Percentiles rank a stretch among this genome's conserved stretches.
Evolutionary conservation across 1,284 basidiomycete species (phyloP).

Genomic region (Naganishia sp.): DNA sequence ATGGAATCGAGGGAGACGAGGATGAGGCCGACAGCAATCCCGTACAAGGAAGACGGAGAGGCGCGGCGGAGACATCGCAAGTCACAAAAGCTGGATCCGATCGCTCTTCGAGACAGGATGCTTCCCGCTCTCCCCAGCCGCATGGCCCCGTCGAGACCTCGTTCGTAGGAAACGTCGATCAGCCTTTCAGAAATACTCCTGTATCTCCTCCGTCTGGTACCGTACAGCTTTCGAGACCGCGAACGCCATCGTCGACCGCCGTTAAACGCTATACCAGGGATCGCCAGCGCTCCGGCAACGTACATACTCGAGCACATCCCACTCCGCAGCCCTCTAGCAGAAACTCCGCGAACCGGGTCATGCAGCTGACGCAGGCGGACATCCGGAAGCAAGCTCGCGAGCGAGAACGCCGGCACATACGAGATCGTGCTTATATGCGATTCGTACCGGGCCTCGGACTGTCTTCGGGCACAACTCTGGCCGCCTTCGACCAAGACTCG

Average conservation of each 20-base stretch:
- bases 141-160: too few species aligned
- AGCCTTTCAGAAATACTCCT: not conserved
- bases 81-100: not conserved
- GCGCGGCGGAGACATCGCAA: not conserved
- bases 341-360: slow-evolving; percentile 3
- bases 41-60: not conserved
- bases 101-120: too few species aligned
- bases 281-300: slow-evolving; percentile 15
- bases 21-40: not conserved
- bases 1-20: not conserved
- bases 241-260: slow-evolving; percentile 6
- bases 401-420: slow-evolving; percentile 20
- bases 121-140: not conserved
- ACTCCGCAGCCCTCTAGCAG: slow-evolving; percentile 6
- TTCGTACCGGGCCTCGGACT: slow-evolving; percentile 36
- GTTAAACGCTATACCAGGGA: slow-evolving; percentile 8
- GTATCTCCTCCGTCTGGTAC: not conserved
- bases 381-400: slow-evolving; percentile 23
- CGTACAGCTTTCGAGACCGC: not conserved
- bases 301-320: not conserved
- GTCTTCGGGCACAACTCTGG: slow-evolving; percentile 26
- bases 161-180: not conserved
- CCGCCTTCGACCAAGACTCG: slow-evolving; percentile 33
- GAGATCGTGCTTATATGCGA: slow-evolving; percentile 41
- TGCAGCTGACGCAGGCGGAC: slow-evolving; percentile 1